phyloP scores from a whole-genome alignment of 345 rosid species.

The Linum lewisii region DNA sequence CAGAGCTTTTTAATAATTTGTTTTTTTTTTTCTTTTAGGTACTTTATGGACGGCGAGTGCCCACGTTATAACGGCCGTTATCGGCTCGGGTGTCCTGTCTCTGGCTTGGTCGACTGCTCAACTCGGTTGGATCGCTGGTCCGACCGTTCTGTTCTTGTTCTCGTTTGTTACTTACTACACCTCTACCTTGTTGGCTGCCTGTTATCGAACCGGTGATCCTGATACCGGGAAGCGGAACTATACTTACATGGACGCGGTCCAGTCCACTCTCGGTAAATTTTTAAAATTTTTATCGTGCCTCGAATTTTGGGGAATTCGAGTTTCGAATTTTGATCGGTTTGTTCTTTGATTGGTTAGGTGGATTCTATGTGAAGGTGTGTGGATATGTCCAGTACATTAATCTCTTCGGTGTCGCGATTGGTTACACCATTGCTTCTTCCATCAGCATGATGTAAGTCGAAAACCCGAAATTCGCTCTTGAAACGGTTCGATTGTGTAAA shows the following conservation, averaged over 20 bases:
- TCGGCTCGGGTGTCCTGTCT: constrained; percentile 69
- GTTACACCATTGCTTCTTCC: constrained; percentile 74
- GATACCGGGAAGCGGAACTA: constrained; percentile 55
- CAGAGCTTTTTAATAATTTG: too few relatives aligned
- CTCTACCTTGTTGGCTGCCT: constrained; percentile 42
- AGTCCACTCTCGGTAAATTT: constrained; percentile 48
- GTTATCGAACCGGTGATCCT: constrained; percentile 66
- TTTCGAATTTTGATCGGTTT: background rate
- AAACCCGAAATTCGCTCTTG: too few relatives aligned
- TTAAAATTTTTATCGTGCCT: too few relatives aligned
- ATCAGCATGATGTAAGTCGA: constrained; percentile 53
- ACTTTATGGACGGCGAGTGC: constrained; percentile 70
- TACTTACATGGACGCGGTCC: constrained; percentile 66
- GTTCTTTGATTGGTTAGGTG: constrained; percentile 35
- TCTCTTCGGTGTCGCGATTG: constrained; percentile 56
- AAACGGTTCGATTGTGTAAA: too few relatives aligned
- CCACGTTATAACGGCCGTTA: constrained; percentile 74
- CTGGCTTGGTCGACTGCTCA: constrained; percentile 77
- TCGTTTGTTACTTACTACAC: constrained; percentile 67
- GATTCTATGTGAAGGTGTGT: constrained; percentile 54
- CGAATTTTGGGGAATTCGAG: too few relatives aligned
- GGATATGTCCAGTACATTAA: constrained; percentile 58
- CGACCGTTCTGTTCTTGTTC: constrained; percentile 49
- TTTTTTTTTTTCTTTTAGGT: constrained; percentile 19
- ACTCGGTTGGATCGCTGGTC: constrained; percentile 79